phyloP scores from a whole-genome alignment of 768 basidiomycete species.

The Podaxis rugospora region DNA sequence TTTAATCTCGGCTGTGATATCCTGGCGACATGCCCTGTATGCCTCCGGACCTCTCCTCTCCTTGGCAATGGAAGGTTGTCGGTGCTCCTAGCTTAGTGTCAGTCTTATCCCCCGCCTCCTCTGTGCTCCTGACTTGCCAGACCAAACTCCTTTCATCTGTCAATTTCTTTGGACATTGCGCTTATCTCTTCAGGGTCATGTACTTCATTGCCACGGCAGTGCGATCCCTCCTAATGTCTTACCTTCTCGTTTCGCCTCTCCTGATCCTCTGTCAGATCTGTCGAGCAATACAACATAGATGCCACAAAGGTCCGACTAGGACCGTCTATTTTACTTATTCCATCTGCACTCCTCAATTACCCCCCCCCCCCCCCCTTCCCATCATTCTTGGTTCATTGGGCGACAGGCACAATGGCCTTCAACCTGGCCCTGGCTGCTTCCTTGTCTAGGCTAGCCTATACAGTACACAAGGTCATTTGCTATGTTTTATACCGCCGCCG shows the following conservation, averaged over 20 bases:
- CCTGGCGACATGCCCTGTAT: constrained; percentile 27
- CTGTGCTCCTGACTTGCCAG: not conserved
- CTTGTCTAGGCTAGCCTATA: not conserved
- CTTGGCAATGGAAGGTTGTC: not conserved
- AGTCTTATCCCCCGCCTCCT: not conserved
- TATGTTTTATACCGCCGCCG: not conserved
- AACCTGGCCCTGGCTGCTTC: too few relatives aligned
- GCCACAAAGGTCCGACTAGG: too few relatives aligned
- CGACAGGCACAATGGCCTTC: not conserved
- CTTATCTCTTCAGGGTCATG: not conserved
- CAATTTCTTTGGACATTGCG: not conserved
- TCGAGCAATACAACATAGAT: not conserved
- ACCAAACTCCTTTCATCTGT: not conserved
- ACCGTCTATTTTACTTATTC: too few relatives aligned
- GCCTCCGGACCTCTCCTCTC: not conserved
- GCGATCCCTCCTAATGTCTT: not conserved
- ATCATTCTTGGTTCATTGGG: too few relatives aligned
- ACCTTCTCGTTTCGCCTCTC: not conserved
- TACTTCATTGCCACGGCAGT: not conserved
- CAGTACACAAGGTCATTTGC: not conserved
- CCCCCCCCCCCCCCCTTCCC: too few relatives aligned
- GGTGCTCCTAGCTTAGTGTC: too few relatives aligned
- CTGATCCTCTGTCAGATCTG: not conserved
- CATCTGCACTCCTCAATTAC: too few relatives aligned
- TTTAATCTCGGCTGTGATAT: constrained; percentile 63